Conservation (phyloP, 2,329 filamentous ascomycete species). For the Cryphonectria carpinicola region DNA sequence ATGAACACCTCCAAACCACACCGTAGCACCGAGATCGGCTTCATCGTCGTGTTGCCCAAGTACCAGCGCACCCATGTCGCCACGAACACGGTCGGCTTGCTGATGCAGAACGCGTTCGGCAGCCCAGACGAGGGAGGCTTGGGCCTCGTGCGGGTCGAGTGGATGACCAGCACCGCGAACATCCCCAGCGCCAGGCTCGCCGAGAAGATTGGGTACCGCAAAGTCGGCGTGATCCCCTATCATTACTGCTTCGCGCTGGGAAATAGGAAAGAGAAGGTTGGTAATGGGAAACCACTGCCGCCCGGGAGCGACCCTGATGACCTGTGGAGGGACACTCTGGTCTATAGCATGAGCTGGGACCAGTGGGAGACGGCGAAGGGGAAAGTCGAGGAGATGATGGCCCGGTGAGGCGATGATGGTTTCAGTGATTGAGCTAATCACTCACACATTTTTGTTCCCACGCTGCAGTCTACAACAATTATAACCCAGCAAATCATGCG, state of each 20-base stretch:
- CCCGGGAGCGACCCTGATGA: slow-evolving; percentile 33
- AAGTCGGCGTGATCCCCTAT: slow-evolving; percentile 40
- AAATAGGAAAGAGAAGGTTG: slow-evolving; percentile 31
- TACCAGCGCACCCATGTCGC: slow-evolving; percentile 43
- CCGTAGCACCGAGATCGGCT: slow-evolving; percentile 39
- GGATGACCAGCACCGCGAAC: slow-evolving; percentile 38
- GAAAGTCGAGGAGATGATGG: slow-evolving; percentile 31
- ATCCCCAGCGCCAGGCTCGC: slow-evolving; percentile 35
- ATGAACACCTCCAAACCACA: slow-evolving; percentile 31
- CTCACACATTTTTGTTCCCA: background rate
- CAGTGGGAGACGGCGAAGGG: slow-evolving; percentile 33
- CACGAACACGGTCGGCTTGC: slow-evolving; percentile 39
- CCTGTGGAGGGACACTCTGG: slow-evolving; percentile 35
- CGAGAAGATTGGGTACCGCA: slow-evolving; percentile 39
- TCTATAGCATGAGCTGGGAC: slow-evolving; percentile 39
- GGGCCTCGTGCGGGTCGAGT: slow-evolving; percentile 39
- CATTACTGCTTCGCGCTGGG: slow-evolving; percentile 35
- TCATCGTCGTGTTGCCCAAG: slow-evolving; percentile 40
- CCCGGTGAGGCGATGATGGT: background rate
- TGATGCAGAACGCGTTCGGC: slow-evolving; percentile 37
- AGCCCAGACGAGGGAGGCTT: slow-evolving; percentile 30
- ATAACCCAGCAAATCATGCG: background rate
- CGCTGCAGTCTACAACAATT: background rate
- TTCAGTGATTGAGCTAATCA: background rate
- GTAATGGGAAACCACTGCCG: slow-evolving; percentile 33